Evolutionary conservation across 2,329 filamentous ascomycete genomes (phyloP), one percentile per base, ranked within the genome.

Genomic region (Herpomyces periplanetae): DNA sequence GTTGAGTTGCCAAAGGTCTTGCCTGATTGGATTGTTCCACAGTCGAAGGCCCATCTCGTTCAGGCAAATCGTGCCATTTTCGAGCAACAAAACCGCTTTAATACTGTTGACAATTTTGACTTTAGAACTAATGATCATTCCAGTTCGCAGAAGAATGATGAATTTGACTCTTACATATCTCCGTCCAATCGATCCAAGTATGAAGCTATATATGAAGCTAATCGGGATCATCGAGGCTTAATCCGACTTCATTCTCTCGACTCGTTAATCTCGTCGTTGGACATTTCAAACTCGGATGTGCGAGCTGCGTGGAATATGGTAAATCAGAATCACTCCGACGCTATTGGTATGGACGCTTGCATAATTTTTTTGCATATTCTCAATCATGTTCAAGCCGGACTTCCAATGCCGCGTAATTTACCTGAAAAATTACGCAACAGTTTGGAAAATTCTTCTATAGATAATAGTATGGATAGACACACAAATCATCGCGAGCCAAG

Each of bases 91-190:
- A 52, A 64, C 20, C 57, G 64, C 29, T 88, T 91, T 36, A 73
- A 87, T 38, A 51, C 57, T 25, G 56, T 85, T 23, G 63, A 71
- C 21, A 42, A 45, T 23, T 64, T 71, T 29, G 17, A 6, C 6
- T 9, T 6, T 9, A 12, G 13, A 5, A 5, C 6, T 8, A 65
- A 47, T 17, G 50, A 85, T 24, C 55, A 61, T 27, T 73, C 87
- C 29, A 57, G 60, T 3, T 55, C 58, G 1, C 71, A 71, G 1
- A 6, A 10, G 10, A 85, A 85, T 37, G 71, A 88, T 39, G 75
- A 75, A 6, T 96, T 96, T 38, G 80, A 96, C 38, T 96, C 80
- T 80, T 96, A 96, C 44, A 96, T 96, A 69, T 71, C 58, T 24
- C 80, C 80, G 1, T 41, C 47, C 12, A 73, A 96, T 42, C 84